These are phyloP conservation scores for Talaromyces adpressus DNA, from an alignment of 495 filamentous ascomycete species.

Conservation along the genomic window DNA sequence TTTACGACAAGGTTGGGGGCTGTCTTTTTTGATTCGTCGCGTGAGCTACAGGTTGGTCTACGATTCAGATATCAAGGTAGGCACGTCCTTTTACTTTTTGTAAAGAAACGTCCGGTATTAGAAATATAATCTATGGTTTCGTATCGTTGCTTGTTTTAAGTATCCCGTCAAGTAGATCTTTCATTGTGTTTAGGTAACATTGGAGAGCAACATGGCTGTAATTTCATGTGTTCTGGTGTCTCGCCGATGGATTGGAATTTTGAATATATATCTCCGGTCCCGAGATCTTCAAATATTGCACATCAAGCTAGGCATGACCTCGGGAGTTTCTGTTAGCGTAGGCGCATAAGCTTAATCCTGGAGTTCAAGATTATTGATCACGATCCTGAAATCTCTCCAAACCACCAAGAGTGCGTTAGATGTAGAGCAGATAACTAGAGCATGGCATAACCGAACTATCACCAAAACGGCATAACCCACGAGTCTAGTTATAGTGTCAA, in stretches of 20 bases:
- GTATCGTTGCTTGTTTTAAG: neutral
- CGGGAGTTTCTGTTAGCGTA: no score
- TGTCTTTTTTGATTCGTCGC: neutral
- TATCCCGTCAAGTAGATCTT: neutral
- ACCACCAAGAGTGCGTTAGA: no score
- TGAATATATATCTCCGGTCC: no score
- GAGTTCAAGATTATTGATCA: no score
- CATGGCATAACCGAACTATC: neutral
- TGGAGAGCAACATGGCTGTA: no score
- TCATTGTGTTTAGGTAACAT: neutral
- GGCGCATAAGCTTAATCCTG: no score
- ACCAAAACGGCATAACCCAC: neutral
- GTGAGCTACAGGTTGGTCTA: neutral
- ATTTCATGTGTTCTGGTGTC: no score
- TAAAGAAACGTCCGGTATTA: neutral
- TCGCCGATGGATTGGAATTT: no score
- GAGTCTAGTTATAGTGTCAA: neutral
- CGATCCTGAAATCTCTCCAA: no score
- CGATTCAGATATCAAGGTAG: neutral
- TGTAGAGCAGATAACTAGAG: no score
- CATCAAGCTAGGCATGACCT: no score
- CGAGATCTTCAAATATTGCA: no score
- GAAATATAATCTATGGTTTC: neutral
- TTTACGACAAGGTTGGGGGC: neutral
- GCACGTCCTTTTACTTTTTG: neutral